Percentiles rank a stretch among this genome's conserved stretches.
These are phyloP conservation scores for Barnettozyma sp. DNA, from an alignment of 805 yeast species.

Conservation along the genomic window DNA sequence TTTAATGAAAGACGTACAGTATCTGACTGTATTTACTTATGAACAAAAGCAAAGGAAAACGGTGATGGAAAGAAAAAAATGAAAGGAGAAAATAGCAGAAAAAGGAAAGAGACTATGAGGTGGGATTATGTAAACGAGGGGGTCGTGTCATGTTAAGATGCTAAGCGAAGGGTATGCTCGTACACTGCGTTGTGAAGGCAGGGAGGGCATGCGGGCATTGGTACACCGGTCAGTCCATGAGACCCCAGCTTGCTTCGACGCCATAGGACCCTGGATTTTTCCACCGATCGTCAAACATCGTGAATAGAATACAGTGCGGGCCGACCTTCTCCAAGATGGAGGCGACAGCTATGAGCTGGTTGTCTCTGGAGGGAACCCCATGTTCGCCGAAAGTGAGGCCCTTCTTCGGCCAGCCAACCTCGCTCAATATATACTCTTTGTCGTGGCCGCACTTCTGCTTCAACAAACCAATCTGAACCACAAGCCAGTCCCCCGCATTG, in stretches of 20 bases:
- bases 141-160: too few species aligned
- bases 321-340: constrained; percentile 45
- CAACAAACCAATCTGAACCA: constrained; percentile 37
- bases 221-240: too few species aligned
- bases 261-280: constrained; percentile 33
- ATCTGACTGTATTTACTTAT: too few species aligned
- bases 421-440: constrained; percentile 45
- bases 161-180: too few species aligned
- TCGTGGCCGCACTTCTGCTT: constrained; percentile 37
- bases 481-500: constrained; percentile 47
- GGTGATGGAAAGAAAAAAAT: too few species aligned
- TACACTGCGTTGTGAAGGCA: too few species aligned
- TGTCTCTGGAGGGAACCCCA: constrained; percentile 44
- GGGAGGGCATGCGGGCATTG: too few species aligned
- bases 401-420: constrained; percentile 59
- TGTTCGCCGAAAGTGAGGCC: constrained; percentile 40
- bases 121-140: too few species aligned
- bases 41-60: too few species aligned
- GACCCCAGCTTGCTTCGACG: constrained; percentile 14
- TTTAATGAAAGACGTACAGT: too few species aligned
- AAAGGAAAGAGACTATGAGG: too few species aligned
- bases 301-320: constrained; percentile 50
- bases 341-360: constrained; percentile 57
- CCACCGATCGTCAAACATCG: constrained; percentile 71
- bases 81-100: too few species aligned